A percentile compares a stretch with the other conserved stretches of the same genome.
Evolutionary conservation across 2,329 filamentous ascomycete genomes (phyloP).

Genomic region (Verticillium klebahnii): DNA sequence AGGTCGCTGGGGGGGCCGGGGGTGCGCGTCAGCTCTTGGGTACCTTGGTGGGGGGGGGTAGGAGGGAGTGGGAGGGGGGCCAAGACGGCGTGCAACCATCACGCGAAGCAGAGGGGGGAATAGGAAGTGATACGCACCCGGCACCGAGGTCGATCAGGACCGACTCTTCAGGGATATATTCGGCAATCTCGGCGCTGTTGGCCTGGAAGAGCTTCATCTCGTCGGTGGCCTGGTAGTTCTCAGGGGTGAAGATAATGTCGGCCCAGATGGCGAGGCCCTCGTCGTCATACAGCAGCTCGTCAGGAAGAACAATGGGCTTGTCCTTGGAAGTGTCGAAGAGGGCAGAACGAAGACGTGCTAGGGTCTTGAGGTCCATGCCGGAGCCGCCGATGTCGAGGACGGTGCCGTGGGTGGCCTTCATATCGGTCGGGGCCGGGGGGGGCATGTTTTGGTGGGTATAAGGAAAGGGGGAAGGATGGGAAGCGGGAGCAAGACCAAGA

Average conservation of each 20-base stretch:
- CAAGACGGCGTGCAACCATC: too few relatives aligned
- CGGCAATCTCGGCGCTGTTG: slow-evolving; percentile 29
- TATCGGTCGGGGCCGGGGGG: background rate
- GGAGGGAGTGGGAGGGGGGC: too few relatives aligned
- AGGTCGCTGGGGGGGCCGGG: slow-evolving; percentile 25
- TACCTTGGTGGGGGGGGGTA: too few relatives aligned
- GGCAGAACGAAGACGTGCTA: slow-evolving; percentile 18
- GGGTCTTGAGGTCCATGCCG: slow-evolving; percentile 22
- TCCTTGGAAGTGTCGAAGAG: slow-evolving; percentile 19
- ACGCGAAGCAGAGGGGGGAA: slow-evolving; percentile 14
- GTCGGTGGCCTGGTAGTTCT: slow-evolving; percentile 37
- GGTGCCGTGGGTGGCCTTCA: slow-evolving; percentile 20
- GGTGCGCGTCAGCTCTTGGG: too few relatives aligned
- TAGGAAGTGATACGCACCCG: slow-evolving; percentile 26
- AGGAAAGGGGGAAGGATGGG: too few relatives aligned
- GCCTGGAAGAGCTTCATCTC: slow-evolving; percentile 30
- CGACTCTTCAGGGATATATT: slow-evolving; percentile 19
- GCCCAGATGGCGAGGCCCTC: slow-evolving; percentile 34
- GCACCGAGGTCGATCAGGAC: slow-evolving; percentile 36
- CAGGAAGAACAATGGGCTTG: slow-evolving; percentile 27
- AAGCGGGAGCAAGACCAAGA: too few relatives aligned
- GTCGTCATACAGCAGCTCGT: slow-evolving; percentile 35
- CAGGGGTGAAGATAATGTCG: slow-evolving; percentile 31
- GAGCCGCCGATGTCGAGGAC: slow-evolving; percentile 35
- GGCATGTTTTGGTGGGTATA: background rate